Evolutionary conservation across 768 basidiomycete species (phyloP).

Genomic region (Lentinula edodes): DNA sequence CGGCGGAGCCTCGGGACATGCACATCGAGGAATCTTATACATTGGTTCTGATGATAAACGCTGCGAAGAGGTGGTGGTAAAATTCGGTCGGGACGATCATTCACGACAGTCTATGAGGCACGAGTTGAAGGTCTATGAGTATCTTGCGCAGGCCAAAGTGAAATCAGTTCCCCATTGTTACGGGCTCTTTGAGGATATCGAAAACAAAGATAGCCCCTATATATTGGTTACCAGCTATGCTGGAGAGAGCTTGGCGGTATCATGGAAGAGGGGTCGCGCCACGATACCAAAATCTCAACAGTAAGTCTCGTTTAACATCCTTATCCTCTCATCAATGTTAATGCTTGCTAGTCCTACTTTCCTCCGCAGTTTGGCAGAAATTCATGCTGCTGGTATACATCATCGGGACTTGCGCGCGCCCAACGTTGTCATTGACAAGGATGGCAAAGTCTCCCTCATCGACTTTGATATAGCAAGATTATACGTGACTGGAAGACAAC

Average conservation of each 20-base stretch:
- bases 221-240: neutral
- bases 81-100: neutral
- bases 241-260: neutral
- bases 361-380: neutral
- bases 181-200: neutral
- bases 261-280: neutral
- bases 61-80: neutral
- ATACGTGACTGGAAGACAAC: neutral
- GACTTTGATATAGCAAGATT: slow-evolving; percentile 5
- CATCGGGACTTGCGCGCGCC: slow-evolving; percentile 3
- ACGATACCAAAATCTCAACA: neutral
- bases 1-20: neutral
- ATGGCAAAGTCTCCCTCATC: neutral
- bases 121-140: neutral
- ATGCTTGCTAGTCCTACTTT: neutral
- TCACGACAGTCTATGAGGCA: neutral
- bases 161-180: neutral
- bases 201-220: neutral
- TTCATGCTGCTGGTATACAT: slow-evolving; percentile 4
- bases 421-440: neutral
- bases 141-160: neutral
- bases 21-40: neutral
- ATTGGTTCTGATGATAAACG: neutral
- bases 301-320: neutral
- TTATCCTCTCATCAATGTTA: neutral